phyloP scores from a whole-genome alignment of 179 eudicot genomes.

The Carnegiea gigantea region DNA sequence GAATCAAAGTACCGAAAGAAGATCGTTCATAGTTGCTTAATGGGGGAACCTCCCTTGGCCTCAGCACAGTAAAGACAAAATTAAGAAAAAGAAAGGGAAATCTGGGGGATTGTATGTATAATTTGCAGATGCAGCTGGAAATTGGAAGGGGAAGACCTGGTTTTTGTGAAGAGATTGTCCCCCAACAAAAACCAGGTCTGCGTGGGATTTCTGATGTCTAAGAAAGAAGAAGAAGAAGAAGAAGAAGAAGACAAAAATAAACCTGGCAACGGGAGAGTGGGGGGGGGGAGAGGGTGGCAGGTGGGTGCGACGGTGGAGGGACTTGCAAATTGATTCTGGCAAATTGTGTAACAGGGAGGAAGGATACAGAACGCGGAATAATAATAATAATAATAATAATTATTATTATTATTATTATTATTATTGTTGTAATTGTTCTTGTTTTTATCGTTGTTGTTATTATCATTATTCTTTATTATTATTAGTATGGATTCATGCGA shows the following conservation, averaged over 20 bases:
- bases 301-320: not conserved
- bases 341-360: not conserved
- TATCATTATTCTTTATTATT: too few species aligned
- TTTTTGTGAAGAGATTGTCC: conserved; percentile 5
- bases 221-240: not conserved
- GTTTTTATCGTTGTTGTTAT: too few species aligned
- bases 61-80: not conserved
- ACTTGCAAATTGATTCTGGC: not conserved
- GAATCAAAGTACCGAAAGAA: conserved; percentile 17
- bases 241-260: too few species aligned
- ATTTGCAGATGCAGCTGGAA: conserved; percentile 1
- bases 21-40: conserved; percentile 13
- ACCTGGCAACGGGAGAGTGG: not conserved
- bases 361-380: not conserved
- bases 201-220: conserved; percentile 8
- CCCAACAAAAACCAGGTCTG: conserved; percentile 15
- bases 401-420: too few species aligned
- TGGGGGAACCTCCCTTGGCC: not conserved
- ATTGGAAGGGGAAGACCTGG: conserved; percentile 14
- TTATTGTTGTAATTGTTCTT: too few species aligned
- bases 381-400: too few species aligned
- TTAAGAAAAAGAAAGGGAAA: not conserved
- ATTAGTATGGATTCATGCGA: too few species aligned
- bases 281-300: not conserved
- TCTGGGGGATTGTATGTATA: not conserved